Conservation (phyloP, 2,329 filamentous ascomycete genomes). For the Claviceps purpurea region DNA sequence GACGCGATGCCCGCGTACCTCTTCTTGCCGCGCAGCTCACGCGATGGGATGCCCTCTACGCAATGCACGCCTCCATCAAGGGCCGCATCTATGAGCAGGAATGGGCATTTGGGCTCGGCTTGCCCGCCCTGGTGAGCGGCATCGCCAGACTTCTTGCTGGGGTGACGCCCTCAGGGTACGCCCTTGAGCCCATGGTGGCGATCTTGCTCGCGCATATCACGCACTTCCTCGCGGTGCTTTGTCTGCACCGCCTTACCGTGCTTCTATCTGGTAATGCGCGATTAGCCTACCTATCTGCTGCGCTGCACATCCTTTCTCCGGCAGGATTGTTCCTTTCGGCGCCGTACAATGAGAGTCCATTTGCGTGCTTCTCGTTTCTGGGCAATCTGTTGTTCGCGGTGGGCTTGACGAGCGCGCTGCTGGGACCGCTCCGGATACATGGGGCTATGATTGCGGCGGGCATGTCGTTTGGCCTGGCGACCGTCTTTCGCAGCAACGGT, state of each 20-base stretch:
- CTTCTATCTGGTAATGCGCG: slow-evolving; percentile 36
- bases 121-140: slow-evolving; percentile 30
- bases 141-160: slow-evolving; percentile 10
- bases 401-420: slow-evolving; percentile 15
- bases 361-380: slow-evolving; percentile 61
- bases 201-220: slow-evolving; percentile 56
- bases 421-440: slow-evolving; percentile 22
- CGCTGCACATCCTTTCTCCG: slow-evolving; percentile 71
- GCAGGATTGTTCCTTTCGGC: slow-evolving; percentile 82
- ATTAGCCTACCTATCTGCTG: slow-evolving; percentile 55
- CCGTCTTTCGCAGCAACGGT: slow-evolving; percentile 71
- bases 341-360: slow-evolving; percentile 71
- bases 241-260: slow-evolving; percentile 53
- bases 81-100: slow-evolving; percentile 69
- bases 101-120: slow-evolving; percentile 58
- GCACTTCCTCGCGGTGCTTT: slow-evolving; percentile 63
- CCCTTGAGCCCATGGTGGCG: slow-evolving; percentile 38
- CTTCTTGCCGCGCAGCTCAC: slow-evolving; percentile 44
- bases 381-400: slow-evolving; percentile 59
- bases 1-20: slow-evolving; percentile 25
- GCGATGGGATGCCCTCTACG: slow-evolving; percentile 76
- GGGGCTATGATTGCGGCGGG: slow-evolving; percentile 48
- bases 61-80: slow-evolving; percentile 44
- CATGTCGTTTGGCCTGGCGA: slow-evolving; percentile 56
- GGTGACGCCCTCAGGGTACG: not conserved